Conservation (phyloP, 2,329 filamentous ascomycete genomes). For the Exophiala sp. region DNA sequence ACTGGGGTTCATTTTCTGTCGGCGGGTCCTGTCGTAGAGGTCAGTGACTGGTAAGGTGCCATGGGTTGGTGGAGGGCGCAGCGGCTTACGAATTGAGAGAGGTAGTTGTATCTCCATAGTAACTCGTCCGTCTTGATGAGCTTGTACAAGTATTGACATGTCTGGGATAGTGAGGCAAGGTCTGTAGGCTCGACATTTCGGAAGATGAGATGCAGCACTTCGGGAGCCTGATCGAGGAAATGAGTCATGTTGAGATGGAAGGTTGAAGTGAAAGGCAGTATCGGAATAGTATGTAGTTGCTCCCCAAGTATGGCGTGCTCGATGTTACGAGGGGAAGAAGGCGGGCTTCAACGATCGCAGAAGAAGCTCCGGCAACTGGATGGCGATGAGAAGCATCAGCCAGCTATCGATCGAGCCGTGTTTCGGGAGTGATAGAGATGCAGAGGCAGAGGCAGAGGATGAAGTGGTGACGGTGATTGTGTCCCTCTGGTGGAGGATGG, state of each 20-base stretch:
- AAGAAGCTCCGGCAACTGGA: no score
- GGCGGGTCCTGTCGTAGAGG: conserved; percentile 21
- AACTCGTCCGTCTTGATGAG: conserved; percentile 54
- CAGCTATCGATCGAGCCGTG: no score
- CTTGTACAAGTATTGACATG: conserved; percentile 49
- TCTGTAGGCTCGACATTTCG: conserved; percentile 52
- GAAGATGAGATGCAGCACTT: conserved; percentile 60
- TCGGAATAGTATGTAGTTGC: not conserved
- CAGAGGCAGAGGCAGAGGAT: no score
- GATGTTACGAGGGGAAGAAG: not conserved
- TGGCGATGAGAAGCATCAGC: no score
- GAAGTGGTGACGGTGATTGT: no score
- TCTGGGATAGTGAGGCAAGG: conserved; percentile 47
- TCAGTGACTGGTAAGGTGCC: no score
- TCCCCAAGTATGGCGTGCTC: not conserved
- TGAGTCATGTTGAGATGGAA: conserved; percentile 21
- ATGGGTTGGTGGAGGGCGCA: no score
- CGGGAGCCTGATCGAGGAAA: conserved; percentile 47
- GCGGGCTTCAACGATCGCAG: not conserved
- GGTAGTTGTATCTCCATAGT: conserved; percentile 59
- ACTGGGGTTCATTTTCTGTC: conserved; percentile 18
- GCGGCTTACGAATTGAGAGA: conserved; percentile 48
- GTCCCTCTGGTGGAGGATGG: no score
- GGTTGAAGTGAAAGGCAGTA: no score
- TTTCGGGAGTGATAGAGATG: no score